Percentiles rank a stretch among this genome's conserved stretches.
Conservation (phyloP, 2,329 filamentous ascomycete genomes). For the Botrytis squamosa region DNA sequence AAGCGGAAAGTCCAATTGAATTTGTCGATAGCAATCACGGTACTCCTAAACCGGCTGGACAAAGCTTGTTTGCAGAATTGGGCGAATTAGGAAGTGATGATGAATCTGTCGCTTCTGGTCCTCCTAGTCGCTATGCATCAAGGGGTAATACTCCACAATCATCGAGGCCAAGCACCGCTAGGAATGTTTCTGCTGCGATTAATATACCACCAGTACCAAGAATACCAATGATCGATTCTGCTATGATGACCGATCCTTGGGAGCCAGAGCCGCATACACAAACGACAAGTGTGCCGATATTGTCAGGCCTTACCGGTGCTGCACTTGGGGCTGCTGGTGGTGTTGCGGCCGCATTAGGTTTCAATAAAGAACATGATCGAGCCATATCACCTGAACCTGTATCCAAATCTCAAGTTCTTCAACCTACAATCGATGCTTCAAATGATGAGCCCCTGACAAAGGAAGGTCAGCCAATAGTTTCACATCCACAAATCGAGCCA, state of each 20-base stretch:
- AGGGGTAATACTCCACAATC: conserved; percentile 47
- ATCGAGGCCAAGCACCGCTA: conserved; percentile 36
- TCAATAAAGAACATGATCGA: background rate
- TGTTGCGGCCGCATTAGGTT: conserved; percentile 1
- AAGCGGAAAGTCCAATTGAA: conserved; percentile 58
- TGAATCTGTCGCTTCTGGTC: conserved; percentile 52
- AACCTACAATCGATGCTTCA: background rate
- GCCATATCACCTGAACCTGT: conserved; percentile 1
- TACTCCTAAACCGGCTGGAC: conserved; percentile 54
- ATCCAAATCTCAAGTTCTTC: background rate
- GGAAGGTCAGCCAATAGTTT: background rate
- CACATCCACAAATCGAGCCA: background rate
- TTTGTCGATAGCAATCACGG: conserved; percentile 50
- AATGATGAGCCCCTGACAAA: background rate
- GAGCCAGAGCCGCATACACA: conserved; percentile 39
- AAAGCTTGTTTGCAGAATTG: conserved; percentile 90
- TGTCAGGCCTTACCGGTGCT: conserved; percentile 12
- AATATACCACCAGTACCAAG: conserved; percentile 52
- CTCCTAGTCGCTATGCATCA: conserved; percentile 52
- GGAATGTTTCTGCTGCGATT: conserved; percentile 43
- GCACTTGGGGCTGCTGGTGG: conserved; percentile 1
- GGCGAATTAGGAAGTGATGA: conserved; percentile 73
- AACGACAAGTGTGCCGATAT: conserved; percentile 29
- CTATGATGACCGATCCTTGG: conserved; percentile 61
- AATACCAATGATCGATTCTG: conserved; percentile 56